Conservation (phyloP, 164 flowering plant genomes). For the Piper betle region DNA sequence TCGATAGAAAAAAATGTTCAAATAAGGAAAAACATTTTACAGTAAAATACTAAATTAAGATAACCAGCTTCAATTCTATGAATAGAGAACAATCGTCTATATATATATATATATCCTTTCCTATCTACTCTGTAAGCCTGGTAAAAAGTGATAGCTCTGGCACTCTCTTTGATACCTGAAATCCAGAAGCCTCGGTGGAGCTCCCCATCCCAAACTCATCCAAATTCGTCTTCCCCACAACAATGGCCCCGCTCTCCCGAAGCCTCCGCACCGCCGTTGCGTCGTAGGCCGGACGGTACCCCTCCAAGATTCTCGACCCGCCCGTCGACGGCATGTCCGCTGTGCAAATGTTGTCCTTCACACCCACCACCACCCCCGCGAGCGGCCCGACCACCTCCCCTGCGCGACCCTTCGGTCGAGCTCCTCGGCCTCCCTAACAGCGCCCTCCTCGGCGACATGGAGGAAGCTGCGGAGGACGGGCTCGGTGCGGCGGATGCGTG, state of each 20-base stretch:
- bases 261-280: slow-evolving; percentile 75
- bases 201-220: slow-evolving; percentile 99
- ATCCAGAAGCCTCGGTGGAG: slow-evolving; percentile 77
- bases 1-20: too few species aligned
- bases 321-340: slow-evolving; percentile 75
- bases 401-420: slow-evolving; percentile 43
- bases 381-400: slow-evolving; percentile 49
- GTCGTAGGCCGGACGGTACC: slow-evolving; percentile 64
- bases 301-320: slow-evolving; percentile 60
- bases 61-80: too few species aligned
- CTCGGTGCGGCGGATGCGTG: slow-evolving; percentile 50
- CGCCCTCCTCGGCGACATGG: slow-evolving; percentile 39
- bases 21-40: too few species aligned
- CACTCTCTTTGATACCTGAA: slow-evolving; percentile 33
- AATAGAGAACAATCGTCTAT: too few species aligned
- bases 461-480: slow-evolving; percentile 63
- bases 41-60: too few species aligned
- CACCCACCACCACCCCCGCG: slow-evolving; percentile 70
- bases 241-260: slow-evolving; percentile 58
- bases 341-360: slow-evolving; percentile 87
- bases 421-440: slow-evolving; percentile 35
- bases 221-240: slow-evolving; percentile 90
- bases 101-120: too few species aligned
- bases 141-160: not conserved
- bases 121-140: too few species aligned